Evolutionary conservation across 2,329 filamentous ascomycete species (phyloP), one percentile per base, ranked within the genome.

Genomic region (Biscogniauxia mediterranea): DNA sequence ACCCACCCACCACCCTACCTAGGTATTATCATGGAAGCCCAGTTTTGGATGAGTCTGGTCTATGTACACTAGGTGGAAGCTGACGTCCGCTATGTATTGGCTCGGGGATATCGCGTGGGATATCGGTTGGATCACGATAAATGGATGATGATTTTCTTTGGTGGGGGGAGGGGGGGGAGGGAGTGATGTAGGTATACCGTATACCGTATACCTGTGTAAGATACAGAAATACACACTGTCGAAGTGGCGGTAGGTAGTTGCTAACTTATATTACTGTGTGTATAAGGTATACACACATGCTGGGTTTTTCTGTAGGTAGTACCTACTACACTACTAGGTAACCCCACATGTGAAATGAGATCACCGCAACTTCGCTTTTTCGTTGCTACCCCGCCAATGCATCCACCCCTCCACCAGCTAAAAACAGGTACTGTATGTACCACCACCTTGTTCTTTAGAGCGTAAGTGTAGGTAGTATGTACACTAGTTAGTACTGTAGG

Each of bases 341-440:
- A 57, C 66, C 63, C 64, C 66, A 63, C 61, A 32, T 52, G 46
- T 53, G 54, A 63, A 64, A 70, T 68, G 66, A 71, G 61, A 57
- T 70, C 67, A 71, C 62, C 46, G 61, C 62, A 32, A 57, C 56
- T 56, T 32, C 23, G 2, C 23, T 60, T 52, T 56, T 60, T 65
- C 59, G 28, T 51, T 55, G 56, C 57, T 58, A 60, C 28, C 55
- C 55, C 56, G 50, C 62, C 59, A 64, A 46, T 46, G 38, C 38
- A 46, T n/a, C 38, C 38, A 46, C 38, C 38, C 55, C 57, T 53
- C 26, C 53, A 57, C 28, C 15, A 60, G 55, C 64, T 59, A 63
- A 23, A 23, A 23, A 23, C 23, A 23, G 23, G 57, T 56, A n/a
- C n/a, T n/a, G n/a, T n/a, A n/a, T n/a, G n/a, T n/a, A 52, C 64